Conservation (phyloP, 2,329 filamentous ascomycete genomes). For the Pseudocercospora ulei region DNA sequence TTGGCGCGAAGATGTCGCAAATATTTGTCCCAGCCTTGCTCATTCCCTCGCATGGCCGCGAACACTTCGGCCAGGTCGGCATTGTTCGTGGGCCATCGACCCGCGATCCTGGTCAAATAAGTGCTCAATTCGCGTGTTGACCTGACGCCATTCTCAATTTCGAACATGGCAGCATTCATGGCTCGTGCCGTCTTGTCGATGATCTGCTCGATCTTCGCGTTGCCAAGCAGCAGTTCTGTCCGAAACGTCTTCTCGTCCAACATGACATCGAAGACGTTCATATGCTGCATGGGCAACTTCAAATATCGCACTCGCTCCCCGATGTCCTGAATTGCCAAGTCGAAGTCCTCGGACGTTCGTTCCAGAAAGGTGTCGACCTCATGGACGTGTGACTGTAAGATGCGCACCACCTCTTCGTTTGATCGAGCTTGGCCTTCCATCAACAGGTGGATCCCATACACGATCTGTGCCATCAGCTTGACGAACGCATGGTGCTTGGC, state of each 20-base stretch:
- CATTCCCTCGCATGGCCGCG: constrained; percentile 83
- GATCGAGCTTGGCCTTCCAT: constrained; percentile 80
- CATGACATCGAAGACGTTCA: constrained; percentile 75
- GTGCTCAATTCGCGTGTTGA: constrained; percentile 65
- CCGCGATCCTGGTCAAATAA: constrained; percentile 57
- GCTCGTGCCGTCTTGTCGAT: constrained; percentile 65
- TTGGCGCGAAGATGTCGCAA: constrained; percentile 66
- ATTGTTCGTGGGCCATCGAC: constrained; percentile 47
- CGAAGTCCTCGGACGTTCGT: constrained; percentile 73
- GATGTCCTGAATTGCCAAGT: constrained; percentile 67
- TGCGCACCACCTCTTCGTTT: constrained; percentile 75
- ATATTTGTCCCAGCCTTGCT: constrained; percentile 78
- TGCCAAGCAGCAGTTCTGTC: constrained; percentile 70
- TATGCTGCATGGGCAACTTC: constrained; percentile 72
- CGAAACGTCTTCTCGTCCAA: constrained; percentile 76
- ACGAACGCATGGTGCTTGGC: constrained; percentile 78
- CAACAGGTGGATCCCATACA: constrained; percentile 83
- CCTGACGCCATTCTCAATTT: constrained; percentile 66
- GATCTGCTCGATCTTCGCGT: constrained; percentile 84
- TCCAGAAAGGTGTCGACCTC: constrained; percentile 89
- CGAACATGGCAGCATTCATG: constrained; percentile 67
- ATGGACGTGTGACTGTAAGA: constrained; percentile 83
- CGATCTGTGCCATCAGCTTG: constrained; percentile 85
- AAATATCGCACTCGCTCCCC: constrained; percentile 69
- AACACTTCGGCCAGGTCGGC: constrained; percentile 62